Base-by-base conservation (phyloP, 345 rosid species). In the Salix purpurea region DNA sequence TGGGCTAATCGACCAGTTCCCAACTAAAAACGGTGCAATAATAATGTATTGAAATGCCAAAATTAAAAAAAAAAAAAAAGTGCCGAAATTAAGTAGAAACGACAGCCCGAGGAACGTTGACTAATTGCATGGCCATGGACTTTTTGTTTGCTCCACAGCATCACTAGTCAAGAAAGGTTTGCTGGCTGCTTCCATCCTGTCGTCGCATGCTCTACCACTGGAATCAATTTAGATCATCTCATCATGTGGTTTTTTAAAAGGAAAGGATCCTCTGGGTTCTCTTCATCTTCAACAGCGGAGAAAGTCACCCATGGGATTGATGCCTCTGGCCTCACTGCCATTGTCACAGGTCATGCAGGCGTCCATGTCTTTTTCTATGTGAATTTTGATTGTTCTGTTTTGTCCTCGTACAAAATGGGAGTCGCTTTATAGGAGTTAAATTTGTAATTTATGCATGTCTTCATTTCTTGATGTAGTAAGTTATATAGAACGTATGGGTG, bases 221-320 rank as follows among this genome's bases (percentile, higher is more conserved):
- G 44, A 40, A 2, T 40, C 44, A 9, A 0, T 40, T 9, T 40
- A 40, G 61, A n/a, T 7, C 10, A 2, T 2, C 26, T 8, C 34
- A 13, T 62, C 7, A 86, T 88, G 97, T 85, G 92, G 94, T 78
- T 81, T 62, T 86, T 90, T 54, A 76, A 87, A 72, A 79, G 83
- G 72, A 91, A 84, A 84, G 90, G 92, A 39, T 80, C 87, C 62
- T 87, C 96, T 74, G 97, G 97, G 72, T 91, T 91, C 88, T 92
- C 96, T 11, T 48, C 90, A 75, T 82, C 85, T 46, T 90, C 96
- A 69, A 90, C 91, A 13, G 96, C 97, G 0, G 94, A 90, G 86
- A 88, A 93, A 79, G 96, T 90, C 28, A 88, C 97, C 24, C 83
- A 81, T 11, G 94, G 96, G 76, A 81, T 91, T 75, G 89, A 91